Percentiles rank a stretch among this genome's conserved stretches.
These are phyloP conservation scores for Bruguiera gymnorhiza DNA, from an alignment of 345 rosid species.

Conservation along the genomic window DNA sequence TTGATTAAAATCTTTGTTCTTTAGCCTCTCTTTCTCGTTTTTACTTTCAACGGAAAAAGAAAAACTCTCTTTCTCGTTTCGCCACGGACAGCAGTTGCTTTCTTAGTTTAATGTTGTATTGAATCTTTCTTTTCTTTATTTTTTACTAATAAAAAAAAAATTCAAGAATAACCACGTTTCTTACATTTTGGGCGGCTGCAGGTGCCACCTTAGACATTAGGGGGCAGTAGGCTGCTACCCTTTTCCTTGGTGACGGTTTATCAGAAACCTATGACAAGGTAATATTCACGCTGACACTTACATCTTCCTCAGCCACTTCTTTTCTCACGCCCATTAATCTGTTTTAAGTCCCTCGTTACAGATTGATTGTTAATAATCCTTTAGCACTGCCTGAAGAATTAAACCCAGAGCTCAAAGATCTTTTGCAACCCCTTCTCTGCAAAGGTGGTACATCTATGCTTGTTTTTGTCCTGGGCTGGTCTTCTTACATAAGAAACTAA, in stretches of 20 bases:
- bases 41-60: too few relatives aligned
- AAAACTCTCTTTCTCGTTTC: too few relatives aligned
- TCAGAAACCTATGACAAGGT: neutral
- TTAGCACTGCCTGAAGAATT: slow-evolving; percentile 15
- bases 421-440: slow-evolving; percentile 10
- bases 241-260: slow-evolving; percentile 12
- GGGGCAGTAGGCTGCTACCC: slow-evolving; percentile 7
- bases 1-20: too few relatives aligned
- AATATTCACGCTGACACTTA: neutral
- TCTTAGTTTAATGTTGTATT: too few relatives aligned
- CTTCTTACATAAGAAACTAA: too few relatives aligned
- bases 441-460: slow-evolving; percentile 6
- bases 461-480: neutral
- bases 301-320: neutral
- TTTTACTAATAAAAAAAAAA: too few relatives aligned
- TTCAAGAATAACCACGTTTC: too few relatives aligned
- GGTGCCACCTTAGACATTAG: slow-evolving; percentile 14
- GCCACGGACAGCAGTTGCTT: too few relatives aligned
- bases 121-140: too few relatives aligned
- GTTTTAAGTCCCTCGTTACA: neutral
- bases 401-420: slow-evolving; percentile 11
- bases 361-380: slow-evolving; percentile 19
- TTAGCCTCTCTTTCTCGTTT: too few relatives aligned
- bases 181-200: slow-evolving; percentile 1
- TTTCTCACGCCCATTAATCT: neutral